Evolutionary conservation across 768 basidiomycete species (phyloP).

Genomic region (Lentinula guzmanii): DNA sequence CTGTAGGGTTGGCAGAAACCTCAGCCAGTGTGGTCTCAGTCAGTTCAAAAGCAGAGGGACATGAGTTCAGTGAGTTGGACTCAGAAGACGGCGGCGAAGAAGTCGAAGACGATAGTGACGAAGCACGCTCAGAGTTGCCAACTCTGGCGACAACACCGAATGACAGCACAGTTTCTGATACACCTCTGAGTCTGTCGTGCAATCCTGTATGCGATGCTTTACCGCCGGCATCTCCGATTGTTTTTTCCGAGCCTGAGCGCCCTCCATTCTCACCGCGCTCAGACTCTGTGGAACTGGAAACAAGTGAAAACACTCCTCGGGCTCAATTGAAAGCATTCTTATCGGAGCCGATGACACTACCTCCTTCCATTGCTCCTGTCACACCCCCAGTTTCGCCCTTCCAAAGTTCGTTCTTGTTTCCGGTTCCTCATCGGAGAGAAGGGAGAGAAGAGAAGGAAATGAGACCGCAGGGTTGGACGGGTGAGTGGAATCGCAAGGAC

Average conservation of each 20-base stretch:
- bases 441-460: background rate
- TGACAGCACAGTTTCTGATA: background rate
- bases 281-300: background rate
- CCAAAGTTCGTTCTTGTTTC: background rate
- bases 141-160: background rate
- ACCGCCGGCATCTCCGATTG: background rate
- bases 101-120: background rate
- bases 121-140: background rate
- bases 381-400: background rate
- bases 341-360: background rate
- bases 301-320: background rate
- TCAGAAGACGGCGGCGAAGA: background rate
- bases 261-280: background rate
- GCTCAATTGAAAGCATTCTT: background rate
- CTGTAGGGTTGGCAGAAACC: background rate
- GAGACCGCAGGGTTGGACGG: background rate
- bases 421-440: background rate
- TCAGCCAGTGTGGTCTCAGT: background rate
- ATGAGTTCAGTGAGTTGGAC: background rate
- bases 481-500: conserved; percentile 1
- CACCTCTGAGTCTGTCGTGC: background rate
- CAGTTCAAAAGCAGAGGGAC: background rate
- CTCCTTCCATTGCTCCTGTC: background rate
- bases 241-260: background rate
- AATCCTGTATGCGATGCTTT: background rate